Percentiles rank a stretch among this genome's conserved stretches.
phyloP scores from a whole-genome alignment of 208 protist species.

The Wallacemonas collosoma region DNA sequence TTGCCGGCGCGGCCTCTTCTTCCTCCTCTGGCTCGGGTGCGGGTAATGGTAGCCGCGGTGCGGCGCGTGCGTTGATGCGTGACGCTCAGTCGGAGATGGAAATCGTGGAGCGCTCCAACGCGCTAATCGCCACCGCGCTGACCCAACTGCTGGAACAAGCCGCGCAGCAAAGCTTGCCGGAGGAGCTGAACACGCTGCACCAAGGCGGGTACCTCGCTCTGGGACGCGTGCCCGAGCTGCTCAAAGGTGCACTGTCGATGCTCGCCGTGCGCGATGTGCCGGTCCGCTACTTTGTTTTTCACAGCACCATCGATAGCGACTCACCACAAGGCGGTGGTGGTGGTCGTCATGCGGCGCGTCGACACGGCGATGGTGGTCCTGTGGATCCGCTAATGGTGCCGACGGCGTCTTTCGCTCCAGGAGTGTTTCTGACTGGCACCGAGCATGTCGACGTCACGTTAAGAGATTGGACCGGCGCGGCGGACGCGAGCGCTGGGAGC shows the following conservation, averaged over 20 bases:
- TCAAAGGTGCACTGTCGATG: constrained; percentile 52
- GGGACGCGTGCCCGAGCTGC: constrained; percentile 61
- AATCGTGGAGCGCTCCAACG: constrained; percentile 59
- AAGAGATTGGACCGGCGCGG: constrained; percentile 62
- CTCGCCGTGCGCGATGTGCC: constrained; percentile 71
- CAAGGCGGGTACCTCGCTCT: constrained; percentile 74
- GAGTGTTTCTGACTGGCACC: constrained; percentile 66
- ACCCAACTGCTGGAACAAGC: constrained; percentile 63
- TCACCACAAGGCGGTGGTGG: not conserved
- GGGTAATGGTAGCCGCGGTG: constrained; percentile 5
- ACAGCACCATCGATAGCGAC: constrained; percentile 58
- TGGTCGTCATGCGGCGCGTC: too few relatives aligned
- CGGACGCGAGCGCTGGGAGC: constrained; percentile 21
- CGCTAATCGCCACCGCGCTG: constrained; percentile 67
- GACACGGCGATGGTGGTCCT: not conserved
- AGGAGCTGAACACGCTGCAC: constrained; percentile 51
- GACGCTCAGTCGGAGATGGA: constrained; percentile 68
- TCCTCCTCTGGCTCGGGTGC: not conserved
- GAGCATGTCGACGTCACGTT: constrained; percentile 59
- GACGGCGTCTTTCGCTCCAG: constrained; percentile 29
- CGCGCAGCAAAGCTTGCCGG: constrained; percentile 44
- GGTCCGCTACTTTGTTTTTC: constrained; percentile 83
- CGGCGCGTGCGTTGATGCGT: not conserved
- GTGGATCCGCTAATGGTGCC: constrained; percentile 20
- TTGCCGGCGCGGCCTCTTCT: not conserved